Evolutionary conservation across 1,139 yeast species (phyloP), one percentile per base, ranked within the genome.

Genomic region (Hemisphaericaspora xylanilytica): DNA sequence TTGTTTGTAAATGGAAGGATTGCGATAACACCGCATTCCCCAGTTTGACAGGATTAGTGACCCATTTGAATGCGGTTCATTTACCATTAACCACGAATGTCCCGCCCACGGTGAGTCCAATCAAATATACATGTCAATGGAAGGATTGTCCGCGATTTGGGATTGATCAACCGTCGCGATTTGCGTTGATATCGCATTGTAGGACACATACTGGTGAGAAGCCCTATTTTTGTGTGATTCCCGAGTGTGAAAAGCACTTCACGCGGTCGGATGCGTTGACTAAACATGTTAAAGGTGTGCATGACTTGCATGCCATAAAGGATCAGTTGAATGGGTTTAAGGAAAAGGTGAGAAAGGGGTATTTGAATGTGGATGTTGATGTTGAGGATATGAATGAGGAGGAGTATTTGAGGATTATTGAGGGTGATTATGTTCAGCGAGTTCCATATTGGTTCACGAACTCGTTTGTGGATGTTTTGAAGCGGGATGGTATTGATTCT

Each of bases 181-280:
- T 77, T 58, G 83, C 83, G 1, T 65, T 83, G 25, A 69, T 80
- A 1, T 69, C 83, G 0, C 90, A 83, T 53, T 66, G 82, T 50
- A 59, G 87, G 37, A 68, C 78, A 2, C 90, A 83, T 53, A 78
- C 86, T 0, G 82, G 85, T 0, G 86, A 81, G 50, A 73, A 74
- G 48, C 86, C 86, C 24, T 81, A 78, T 51, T 78, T 71, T 47
- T 85, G 94, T 53, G 72, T 80, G 0, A 67, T 82, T 11, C 88
- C 88, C 1, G 88, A 81, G 50, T 85, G 92, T 59, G 77, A 74
- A 42, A 72, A 78, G 44, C 73, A 72, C 37, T 82, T 81, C 51
- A 70, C 78, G 0, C 57, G 82, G 41, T 67, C 81, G 1, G 86
- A 80, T 46, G 85, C 82, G 1, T 63, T 85, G 45, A 74, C 82